Base-by-base conservation (phyloP, 2,329 filamentous ascomycete genomes). In the Colletotrichum lupini region DNA sequence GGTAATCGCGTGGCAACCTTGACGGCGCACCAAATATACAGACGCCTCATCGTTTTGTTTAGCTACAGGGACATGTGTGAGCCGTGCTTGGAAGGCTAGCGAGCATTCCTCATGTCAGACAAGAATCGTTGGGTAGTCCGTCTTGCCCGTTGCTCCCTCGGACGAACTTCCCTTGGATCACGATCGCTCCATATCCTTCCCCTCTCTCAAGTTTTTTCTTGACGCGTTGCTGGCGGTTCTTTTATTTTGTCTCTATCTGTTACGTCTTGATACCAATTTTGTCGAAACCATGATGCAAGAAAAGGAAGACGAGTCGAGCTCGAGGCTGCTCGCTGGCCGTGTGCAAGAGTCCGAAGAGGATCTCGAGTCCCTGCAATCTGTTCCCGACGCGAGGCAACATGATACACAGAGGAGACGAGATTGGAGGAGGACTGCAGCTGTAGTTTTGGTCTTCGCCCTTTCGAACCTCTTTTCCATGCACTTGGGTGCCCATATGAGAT, bases 301-400 rank as follows among this genome's bases (percentile, higher is more conserved):
- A 53, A 74, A 75, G 26, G 65, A 68, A 14, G 61, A 59, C 3
- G 61, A 49, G 22, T 52, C 63, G 1, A 59, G 69, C 42, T 61
- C 59, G 8, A 68, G 30, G 22, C 75, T 70, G 30, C 58, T 76
- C 58, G 75, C 75, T 16, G 67, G 74, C 42, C 67, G 71, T 1
- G 57, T 69, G 28, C 73, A 76, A 30, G 75, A 76, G n/a, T 71
- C 76, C 14, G 75, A 76, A 24, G 74, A 73, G 30, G 74, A 77
- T 26, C 37, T 72, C 22, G 74, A 77, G 60, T 73, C 76, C 6
- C 60, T 67, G 7, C 61, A 32, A 22, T 42, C 63, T 2, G 60
- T n/a, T 4, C 53, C 52, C 14, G 59, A 58, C 16, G 52, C 32
- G 37, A 55, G 72, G 59, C 68, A 72, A 26, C n/a, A 72, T 42